Evolutionary conservation across 1,284 basidiomycete genomes (phyloP), one percentile per base, ranked within the genome.

Genomic region (Trichosporon sp.): DNA sequence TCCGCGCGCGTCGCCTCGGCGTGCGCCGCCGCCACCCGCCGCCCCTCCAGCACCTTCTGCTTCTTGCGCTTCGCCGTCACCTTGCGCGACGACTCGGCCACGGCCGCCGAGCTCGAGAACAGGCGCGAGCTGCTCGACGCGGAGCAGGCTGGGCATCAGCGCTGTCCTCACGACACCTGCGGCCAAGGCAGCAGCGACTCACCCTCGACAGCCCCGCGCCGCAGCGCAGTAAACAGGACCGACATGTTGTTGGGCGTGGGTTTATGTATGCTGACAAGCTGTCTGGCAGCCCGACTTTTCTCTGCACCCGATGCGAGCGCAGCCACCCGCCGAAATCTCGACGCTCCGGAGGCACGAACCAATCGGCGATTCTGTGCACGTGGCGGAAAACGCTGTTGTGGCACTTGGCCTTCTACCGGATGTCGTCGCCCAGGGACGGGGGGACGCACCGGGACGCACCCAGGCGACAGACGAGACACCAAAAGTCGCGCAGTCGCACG

Each of bases 91-190:
- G 70, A 72, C 68, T 69, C 70, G 58, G 47, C 29, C 15, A 64
- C 51, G 27, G 47, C 67, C 7, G 65, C 58, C 25, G 68, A 62
- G 13, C 44, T 38, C 15, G 66, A 62, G 60, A 63, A 62, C 15
- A 67, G 60, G 23, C 60, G 56, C 29, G 77, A 93, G 92, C 38
- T 42, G 38, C 38, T 42, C 15, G 5, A 70, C 84, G 29, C 72
- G 80, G 1, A 74, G 78, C 15, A 58, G 3, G 56, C 56, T 60
- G 56, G 27, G 29, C 6, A 15, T 58, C 8, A 58, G 56, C 56
- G 2, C 34, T n/a, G 18, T 6, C 3, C 21, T 3, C n/a, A n/a
- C n/a, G n/a, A n/a, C n/a, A n/a, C n/a, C n/a, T n/a, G n/a, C n/a
- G n/a, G n/a, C 47, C 51, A 12, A 53, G 9, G 21, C 6, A 6